These are phyloP conservation scores for Flammula alnicola DNA, from an alignment of 1,284 basidiomycete species.

Conservation along the genomic window DNA sequence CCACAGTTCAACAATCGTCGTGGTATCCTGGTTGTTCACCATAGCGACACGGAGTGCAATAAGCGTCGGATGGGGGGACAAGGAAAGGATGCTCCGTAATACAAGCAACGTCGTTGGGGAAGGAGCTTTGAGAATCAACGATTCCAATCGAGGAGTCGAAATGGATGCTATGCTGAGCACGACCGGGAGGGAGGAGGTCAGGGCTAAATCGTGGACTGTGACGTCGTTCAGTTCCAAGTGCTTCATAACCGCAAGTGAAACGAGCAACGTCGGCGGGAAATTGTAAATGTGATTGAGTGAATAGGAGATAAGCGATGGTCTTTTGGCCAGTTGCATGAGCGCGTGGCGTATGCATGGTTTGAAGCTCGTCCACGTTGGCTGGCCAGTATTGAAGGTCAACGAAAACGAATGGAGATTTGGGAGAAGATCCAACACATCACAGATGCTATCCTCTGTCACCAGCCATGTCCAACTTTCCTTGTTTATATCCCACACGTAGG, in stretches of 20 bases:
- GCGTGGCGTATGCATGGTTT: conserved; percentile 19
- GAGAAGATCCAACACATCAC: conserved; percentile 18
- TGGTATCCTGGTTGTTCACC: conserved; percentile 13
- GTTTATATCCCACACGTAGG: conserved; percentile 23
- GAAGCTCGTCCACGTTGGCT: conserved; percentile 20
- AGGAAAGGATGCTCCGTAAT: conserved; percentile 14
- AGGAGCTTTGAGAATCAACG: conserved; percentile 15
- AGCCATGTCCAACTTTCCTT: conserved; percentile 22
- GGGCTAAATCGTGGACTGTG: conserved; percentile 14
- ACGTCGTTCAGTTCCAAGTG: conserved; percentile 21
- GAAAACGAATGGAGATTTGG: conserved; percentile 19
- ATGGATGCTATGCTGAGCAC: conserved; percentile 14
- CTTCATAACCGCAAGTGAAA: conserved; percentile 16
- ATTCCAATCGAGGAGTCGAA: conserved; percentile 10
- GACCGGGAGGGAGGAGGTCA: conserved; percentile 14
- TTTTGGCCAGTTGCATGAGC: conserved; percentile 17
- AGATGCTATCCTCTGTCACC: conserved; percentile 21
- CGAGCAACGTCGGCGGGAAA: conserved; percentile 23
- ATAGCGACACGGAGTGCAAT: conserved; percentile 13
- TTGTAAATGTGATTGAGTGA: conserved; percentile 17
- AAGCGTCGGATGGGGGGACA: conserved; percentile 15
- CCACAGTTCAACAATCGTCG: conserved; percentile 19
- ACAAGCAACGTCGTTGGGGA: conserved; percentile 15
- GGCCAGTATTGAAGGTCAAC: conserved; percentile 20
- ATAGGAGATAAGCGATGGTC: conserved; percentile 14